phyloP scores from a whole-genome alignment of 164 flowering plant genomes.

The Stephania yunnanensis region DNA sequence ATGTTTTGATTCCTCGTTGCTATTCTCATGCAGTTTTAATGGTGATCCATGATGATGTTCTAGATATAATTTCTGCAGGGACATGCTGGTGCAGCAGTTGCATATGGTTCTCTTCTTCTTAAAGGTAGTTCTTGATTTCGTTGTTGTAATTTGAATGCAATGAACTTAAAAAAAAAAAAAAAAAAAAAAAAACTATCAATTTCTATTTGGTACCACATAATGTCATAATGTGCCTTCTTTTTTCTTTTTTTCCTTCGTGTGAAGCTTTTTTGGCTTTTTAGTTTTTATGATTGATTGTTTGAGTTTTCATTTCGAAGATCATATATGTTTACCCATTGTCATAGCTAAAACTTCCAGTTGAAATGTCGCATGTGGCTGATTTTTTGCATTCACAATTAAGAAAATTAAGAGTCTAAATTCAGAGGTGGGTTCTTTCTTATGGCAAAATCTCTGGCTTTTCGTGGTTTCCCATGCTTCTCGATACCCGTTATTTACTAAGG shows the following conservation, averaged over 20 bases:
- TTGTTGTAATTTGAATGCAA: background rate
- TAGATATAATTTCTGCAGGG: constrained; percentile 46
- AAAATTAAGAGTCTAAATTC: background rate
- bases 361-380: background rate
- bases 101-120: constrained; percentile 90
- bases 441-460: background rate
- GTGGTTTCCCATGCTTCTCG: background rate
- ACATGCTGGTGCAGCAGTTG: constrained; percentile 93
- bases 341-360: background rate
- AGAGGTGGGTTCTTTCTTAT: background rate
- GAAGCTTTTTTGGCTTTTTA: background rate
- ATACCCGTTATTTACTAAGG: background rate
- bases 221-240: background rate
- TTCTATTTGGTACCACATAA: background rate
- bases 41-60: background rate
- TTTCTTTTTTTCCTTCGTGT: background rate
- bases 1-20: background rate
- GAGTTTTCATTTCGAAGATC: background rate
- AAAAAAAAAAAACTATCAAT: background rate
- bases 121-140: constrained; percentile 40
- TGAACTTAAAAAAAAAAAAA: background rate
- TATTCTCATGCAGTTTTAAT: background rate
- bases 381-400: background rate
- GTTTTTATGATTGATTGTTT: background rate
- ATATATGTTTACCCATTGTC: background rate